Conservation (phyloP, 139 green algal species). For the Pleodorina starrii region DNA sequence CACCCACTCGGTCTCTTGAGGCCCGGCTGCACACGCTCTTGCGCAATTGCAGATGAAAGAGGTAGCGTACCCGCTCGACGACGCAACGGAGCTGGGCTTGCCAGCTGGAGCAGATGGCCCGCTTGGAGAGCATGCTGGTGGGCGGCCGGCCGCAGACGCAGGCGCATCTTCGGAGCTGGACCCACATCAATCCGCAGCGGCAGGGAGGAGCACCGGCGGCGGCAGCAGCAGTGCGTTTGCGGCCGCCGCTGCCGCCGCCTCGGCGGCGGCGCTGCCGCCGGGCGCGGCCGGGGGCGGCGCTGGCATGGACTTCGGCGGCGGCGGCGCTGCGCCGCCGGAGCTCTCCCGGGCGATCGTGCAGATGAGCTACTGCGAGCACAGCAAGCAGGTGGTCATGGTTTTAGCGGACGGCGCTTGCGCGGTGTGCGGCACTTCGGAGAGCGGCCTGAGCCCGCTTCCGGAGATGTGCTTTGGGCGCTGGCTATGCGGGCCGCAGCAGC, state of each 20-base stretch:
- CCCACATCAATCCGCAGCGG: neutral
- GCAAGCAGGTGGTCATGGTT: slow-evolving; percentile 56
- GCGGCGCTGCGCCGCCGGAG: neutral
- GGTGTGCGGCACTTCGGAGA: slow-evolving; percentile 47
- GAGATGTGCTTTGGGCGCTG: slow-evolving; percentile 45
- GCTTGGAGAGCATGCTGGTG: no score
- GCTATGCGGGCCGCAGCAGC: slow-evolving; percentile 52
- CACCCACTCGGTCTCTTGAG: no score
- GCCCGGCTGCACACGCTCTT: no score
- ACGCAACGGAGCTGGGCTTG: slow-evolving; percentile 10
- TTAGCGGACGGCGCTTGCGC: slow-evolving; percentile 59
- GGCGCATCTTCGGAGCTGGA: neutral
- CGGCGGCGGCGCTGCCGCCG: neutral
- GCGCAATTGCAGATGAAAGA: slow-evolving; percentile 30
- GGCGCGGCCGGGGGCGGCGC: no score
- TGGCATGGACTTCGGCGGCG: neutral
- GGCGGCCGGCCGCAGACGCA: neutral
- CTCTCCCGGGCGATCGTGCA: slow-evolving; percentile 19
- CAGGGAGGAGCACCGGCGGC: neutral
- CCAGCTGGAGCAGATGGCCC: no score
- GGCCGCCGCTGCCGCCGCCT: neutral
- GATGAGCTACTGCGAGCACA: slow-evolving; percentile 62
- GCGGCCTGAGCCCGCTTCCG: slow-evolving; percentile 15
- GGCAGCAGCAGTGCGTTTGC: slow-evolving; percentile 5
- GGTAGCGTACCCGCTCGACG: slow-evolving; percentile 41